Evolutionary conservation across 257 asterid genomes (phyloP).

Genomic region (Fraxinus pennsylvanica): DNA sequence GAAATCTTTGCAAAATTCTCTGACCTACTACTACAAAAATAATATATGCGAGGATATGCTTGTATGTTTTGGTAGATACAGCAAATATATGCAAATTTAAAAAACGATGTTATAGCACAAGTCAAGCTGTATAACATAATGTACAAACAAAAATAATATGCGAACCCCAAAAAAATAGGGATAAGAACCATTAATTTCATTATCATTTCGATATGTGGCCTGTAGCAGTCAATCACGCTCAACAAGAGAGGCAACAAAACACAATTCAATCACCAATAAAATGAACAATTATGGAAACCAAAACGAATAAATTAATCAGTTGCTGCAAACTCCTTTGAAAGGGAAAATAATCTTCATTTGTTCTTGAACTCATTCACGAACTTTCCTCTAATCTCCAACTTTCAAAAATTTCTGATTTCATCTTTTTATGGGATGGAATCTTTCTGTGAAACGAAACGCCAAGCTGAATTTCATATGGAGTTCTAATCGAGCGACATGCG

Average conservation of each 20-base stretch:
- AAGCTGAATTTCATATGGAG: slow-evolving; percentile 22
- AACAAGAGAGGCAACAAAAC: slow-evolving; percentile 33
- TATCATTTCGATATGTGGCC: slow-evolving; percentile 11
- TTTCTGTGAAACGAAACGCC: slow-evolving; percentile 21
- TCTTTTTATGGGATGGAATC: slow-evolving; percentile 19
- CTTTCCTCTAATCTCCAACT: slow-evolving; percentile 55
- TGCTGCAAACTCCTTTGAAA: slow-evolving; percentile 51
- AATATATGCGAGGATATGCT: too few species aligned
- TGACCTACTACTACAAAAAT: too few species aligned
- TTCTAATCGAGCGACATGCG: slow-evolving; percentile 28
- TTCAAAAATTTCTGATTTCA: slow-evolving; percentile 47
- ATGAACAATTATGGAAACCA: slow-evolving; percentile 39
- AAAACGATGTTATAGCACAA: not conserved
- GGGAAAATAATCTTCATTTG: slow-evolving; percentile 42
- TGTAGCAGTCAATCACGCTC: slow-evolving; percentile 21
- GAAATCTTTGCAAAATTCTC: too few species aligned
- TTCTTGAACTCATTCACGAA: slow-evolving; percentile 29
- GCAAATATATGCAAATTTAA: too few species aligned
- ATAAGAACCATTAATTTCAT: not conserved
- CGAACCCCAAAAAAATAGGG: not conserved
- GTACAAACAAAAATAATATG: not conserved
- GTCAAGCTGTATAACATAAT: not conserved
- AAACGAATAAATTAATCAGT: slow-evolving; percentile 47
- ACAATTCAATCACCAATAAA: slow-evolving; percentile 48
- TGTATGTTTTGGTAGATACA: too few species aligned